phyloP scores from a whole-genome alignment of 306 rosid genomes.

The Inga leiocalycina region DNA sequence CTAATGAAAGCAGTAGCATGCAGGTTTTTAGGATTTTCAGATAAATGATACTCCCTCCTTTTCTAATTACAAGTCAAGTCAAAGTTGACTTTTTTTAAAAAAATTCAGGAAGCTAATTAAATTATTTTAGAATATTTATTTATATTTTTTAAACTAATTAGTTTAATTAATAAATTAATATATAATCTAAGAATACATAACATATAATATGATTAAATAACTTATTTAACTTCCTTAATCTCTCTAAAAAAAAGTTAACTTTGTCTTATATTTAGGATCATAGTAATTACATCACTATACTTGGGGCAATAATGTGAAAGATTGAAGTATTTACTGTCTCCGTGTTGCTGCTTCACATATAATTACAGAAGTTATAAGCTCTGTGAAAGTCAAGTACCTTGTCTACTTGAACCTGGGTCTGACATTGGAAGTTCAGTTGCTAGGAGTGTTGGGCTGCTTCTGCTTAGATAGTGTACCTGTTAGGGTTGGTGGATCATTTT shows the following conservation, averaged over 20 bases:
- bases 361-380: background rate
- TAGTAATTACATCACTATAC: background rate
- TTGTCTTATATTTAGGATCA: no score
- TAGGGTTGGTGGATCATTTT: background rate
- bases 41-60: background rate
- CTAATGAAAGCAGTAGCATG: background rate
- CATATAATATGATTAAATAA: no score
- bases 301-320: background rate
- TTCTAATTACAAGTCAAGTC: no score
- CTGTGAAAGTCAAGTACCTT: slow-evolving; percentile 7
- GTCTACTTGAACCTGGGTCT: slow-evolving; percentile 1
- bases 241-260: no score
- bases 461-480: slow-evolving; percentile 3
- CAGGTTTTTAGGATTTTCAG: slow-evolving; percentile 21
- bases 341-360: slow-evolving; percentile 18
- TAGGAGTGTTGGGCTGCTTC: background rate
- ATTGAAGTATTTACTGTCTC: slow-evolving; percentile 22
- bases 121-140: no score
- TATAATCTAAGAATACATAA: no score
- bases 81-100: no score
- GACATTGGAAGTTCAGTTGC: background rate
- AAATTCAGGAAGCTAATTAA: no score
- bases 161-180: no score
- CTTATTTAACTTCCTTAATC: no score
- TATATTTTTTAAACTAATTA: no score